Percentiles rank a stretch among this genome's conserved stretches.
Conservation (phyloP, 495 filamentous ascomycete species). For the Aspergillus haitiensis region DNA sequence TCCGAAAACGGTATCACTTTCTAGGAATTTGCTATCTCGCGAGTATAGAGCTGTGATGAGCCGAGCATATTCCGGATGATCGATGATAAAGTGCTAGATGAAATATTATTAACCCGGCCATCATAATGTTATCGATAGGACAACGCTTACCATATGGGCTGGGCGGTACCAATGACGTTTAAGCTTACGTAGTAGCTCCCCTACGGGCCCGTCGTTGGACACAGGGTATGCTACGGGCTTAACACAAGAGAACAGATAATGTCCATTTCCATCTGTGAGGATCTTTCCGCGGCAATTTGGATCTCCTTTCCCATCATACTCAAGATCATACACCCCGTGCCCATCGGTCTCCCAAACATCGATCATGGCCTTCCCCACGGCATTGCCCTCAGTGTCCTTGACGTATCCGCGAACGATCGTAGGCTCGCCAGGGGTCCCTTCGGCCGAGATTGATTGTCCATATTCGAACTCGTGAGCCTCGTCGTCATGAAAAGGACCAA, state of each 20-base stretch:
- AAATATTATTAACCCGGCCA: slow-evolving; percentile 57
- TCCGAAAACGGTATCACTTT: slow-evolving; percentile 79
- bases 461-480: slow-evolving; percentile 55
- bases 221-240: slow-evolving; percentile 79
- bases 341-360: slow-evolving; percentile 86
- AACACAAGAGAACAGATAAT: slow-evolving; percentile 78
- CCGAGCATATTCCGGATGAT: slow-evolving; percentile 27
- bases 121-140: slow-evolving; percentile 66
- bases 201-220: slow-evolving; percentile 58
- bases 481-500: slow-evolving; percentile 84
- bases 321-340: slow-evolving; percentile 77
- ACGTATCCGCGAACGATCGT: slow-evolving; percentile 66
- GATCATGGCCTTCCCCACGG: slow-evolving; percentile 64
- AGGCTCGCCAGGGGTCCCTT: slow-evolving; percentile 49
- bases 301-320: slow-evolving; percentile 59
- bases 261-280: slow-evolving; percentile 60
- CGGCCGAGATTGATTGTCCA: slow-evolving; percentile 60
- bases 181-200: slow-evolving; percentile 21
- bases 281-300: slow-evolving; percentile 74
- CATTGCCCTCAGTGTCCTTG: slow-evolving; percentile 59
- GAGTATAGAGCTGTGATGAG: slow-evolving; percentile 60
- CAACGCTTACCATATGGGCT: slow-evolving; percentile 64
- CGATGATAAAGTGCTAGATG: neutral
- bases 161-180: slow-evolving; percentile 18
- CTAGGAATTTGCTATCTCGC: slow-evolving; percentile 73